Evolutionary conservation across 2,329 filamentous ascomycete genomes (phyloP).

Genomic region (Fusarium sulawesiense): DNA sequence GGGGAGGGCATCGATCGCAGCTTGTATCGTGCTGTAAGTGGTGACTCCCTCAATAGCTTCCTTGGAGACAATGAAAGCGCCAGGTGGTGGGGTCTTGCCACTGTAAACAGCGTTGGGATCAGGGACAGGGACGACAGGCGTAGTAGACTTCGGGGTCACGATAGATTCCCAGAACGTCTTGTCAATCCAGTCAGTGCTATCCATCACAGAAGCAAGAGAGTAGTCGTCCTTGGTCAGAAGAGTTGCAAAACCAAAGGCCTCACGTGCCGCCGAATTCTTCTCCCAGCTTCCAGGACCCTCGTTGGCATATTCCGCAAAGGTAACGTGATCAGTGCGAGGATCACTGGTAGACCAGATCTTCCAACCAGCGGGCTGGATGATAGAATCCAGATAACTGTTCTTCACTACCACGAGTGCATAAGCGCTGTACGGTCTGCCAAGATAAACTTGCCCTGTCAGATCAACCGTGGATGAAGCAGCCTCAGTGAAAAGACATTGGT

Average conservation of each 20-base stretch:
- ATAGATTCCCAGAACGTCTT: constrained; percentile 38
- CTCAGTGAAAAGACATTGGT: constrained; percentile 52
- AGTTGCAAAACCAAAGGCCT: constrained; percentile 36
- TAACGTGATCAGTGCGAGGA: constrained; percentile 67
- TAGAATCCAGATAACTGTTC: constrained; percentile 57
- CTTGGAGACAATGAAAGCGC: constrained; percentile 40
- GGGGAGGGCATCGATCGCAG: constrained; percentile 56
- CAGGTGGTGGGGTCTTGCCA: constrained; percentile 51
- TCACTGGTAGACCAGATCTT: constrained; percentile 66
- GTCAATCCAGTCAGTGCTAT: constrained; percentile 43
- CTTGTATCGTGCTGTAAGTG: constrained; percentile 28
- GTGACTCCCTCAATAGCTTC: constrained; percentile 28
- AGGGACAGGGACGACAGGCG: constrained; percentile 10
- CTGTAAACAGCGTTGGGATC: constrained; percentile 49
- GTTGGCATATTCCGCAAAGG: constrained; percentile 70
- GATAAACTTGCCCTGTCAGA: constrained; percentile 53
- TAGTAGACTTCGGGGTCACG: constrained; percentile 36
- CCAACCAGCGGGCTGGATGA: constrained; percentile 43
- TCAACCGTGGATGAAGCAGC: constrained; percentile 38
- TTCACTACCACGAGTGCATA: constrained; percentile 61
- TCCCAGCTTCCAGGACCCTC: constrained; percentile 55
- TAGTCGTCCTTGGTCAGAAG: constrained; percentile 37
- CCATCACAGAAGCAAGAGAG: constrained; percentile 32
- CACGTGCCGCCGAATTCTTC: constrained; percentile 35
- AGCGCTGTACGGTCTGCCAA: constrained; percentile 60